Base-by-base conservation (phyloP, 306 rosid species). In the Coriaria nepalensis region DNA sequence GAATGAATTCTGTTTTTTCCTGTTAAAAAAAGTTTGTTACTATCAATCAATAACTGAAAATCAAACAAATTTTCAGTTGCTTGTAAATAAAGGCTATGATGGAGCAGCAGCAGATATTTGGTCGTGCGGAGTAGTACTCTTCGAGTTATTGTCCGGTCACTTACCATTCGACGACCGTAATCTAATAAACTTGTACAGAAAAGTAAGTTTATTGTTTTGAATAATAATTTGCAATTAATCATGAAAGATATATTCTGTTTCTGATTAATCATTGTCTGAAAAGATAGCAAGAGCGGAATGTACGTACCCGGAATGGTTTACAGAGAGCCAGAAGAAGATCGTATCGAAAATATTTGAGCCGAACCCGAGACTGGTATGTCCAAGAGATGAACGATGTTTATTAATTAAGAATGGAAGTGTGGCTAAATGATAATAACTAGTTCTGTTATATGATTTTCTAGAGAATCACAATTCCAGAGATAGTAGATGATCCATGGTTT, bases 41-140 rank as follows among this genome's bases (percentile, higher is more conserved):
- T 20, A 20, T 20, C 29, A 3, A 20, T 20, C 3, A 20, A 1
- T 20, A 20, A 20, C 29, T 20, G 29, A 20, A 20, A 20, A 20
- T 20, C 29, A 11, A 39, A 9, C 52, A 14, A 45, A 35, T 53
- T 62, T 55, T 56, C 64, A 84, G 95, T 61, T 85, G 37, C 73
- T 85, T 14, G 5, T 47, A 56, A 70, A 49, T 63, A 68, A 73
- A 54, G 79, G 67, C 41, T 85, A 85, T 9, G 79, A 80, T 13
- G 95, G 93, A 64, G 92, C 87, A 56, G 74, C 80, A 35, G 93
- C 82, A 13, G 95, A 85, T 75, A 69, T 85, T 64, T 85, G 95
- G 95, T 85, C 95, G 45, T 85, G 87, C 45, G 95, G 95, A 12
- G 95, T 80, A 44, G 69, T 85, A 46, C 95, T 85, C 32, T 85